Evolutionary conservation across 2,329 filamentous ascomycete species (phyloP).

Genomic region (Ophiosphaerella narmari): DNA sequence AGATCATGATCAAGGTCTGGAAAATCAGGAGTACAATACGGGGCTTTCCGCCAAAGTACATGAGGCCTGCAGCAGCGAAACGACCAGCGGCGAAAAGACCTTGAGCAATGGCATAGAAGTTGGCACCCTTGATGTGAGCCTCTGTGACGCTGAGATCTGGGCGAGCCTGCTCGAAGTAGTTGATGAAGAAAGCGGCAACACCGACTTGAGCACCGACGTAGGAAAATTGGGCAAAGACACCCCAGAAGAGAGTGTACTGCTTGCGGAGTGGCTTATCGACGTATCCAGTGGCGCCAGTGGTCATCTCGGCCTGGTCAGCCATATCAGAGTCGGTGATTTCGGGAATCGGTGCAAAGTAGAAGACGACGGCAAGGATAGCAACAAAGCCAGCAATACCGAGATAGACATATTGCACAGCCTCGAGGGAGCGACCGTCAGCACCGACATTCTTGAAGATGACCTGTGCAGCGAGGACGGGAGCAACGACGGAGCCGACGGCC

Average conservation of each 20-base stretch:
- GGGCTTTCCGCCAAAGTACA: conserved; percentile 43
- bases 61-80: conserved; percentile 45
- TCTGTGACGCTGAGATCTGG: conserved; percentile 30
- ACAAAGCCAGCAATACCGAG: conserved; percentile 79
- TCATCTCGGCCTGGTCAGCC: conserved; percentile 45
- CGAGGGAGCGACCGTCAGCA: conserved; percentile 60
- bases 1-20: conserved; percentile 45
- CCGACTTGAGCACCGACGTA: conserved; percentile 60
- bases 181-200: conserved; percentile 57
- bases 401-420: conserved; percentile 78
- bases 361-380: conserved; percentile 66
- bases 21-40: conserved; percentile 44
- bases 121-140: conserved; percentile 41
- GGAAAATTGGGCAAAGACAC: conserved; percentile 55
- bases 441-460: conserved; percentile 72
- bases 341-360: conserved; percentile 69
- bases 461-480: conserved; percentile 72
- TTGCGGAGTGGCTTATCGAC: conserved; percentile 68
- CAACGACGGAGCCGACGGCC: conserved; percentile 74
- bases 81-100: conserved; percentile 44
- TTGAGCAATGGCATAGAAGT: conserved; percentile 47
- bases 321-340: conserved; percentile 75
- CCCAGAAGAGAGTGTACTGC: conserved; percentile 54
- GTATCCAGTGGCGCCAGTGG: conserved; percentile 52
- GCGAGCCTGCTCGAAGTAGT: conserved; percentile 43